A percentile compares a stretch with the other conserved stretches of the same genome.
Conservation (phyloP, 352 stramenopile species). For the Globisporangium splendens region DNA sequence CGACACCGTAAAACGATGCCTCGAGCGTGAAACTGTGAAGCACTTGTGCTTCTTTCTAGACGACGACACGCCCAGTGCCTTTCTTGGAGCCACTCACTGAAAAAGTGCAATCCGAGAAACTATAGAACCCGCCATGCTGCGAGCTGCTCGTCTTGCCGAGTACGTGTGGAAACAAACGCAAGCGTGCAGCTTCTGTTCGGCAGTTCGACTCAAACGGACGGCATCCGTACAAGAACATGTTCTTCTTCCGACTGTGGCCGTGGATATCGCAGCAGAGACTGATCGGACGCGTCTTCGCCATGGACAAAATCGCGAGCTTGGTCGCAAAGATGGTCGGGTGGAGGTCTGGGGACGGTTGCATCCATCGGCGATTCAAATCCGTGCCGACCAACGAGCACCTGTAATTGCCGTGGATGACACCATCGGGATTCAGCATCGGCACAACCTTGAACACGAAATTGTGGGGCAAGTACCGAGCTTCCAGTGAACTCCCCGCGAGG, state of each 20-base stretch:
- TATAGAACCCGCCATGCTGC: slow-evolving; percentile 47
- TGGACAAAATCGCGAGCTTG: slow-evolving; percentile 69
- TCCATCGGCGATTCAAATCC: slow-evolving; percentile 86
- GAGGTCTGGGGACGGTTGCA: slow-evolving; percentile 39
- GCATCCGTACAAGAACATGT: slow-evolving; percentile 88
- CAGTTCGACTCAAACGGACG: slow-evolving; percentile 36
- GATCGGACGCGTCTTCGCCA: slow-evolving; percentile 41
- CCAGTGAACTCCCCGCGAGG: slow-evolving; percentile 63
- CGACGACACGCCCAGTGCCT: slow-evolving; percentile 58
- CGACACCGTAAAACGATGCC: slow-evolving; percentile 68
- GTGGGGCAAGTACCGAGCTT: slow-evolving; percentile 70
- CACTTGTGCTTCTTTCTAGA: slow-evolving; percentile 60
- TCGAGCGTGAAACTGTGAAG: slow-evolving; percentile 82
- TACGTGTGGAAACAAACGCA: slow-evolving; percentile 73
- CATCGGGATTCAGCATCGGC: slow-evolving; percentile 93
- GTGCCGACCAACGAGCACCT: slow-evolving; percentile 80
- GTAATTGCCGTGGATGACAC: slow-evolving; percentile 92
- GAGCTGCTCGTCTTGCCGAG: slow-evolving; percentile 49
- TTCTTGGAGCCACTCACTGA: slow-evolving; percentile 56
- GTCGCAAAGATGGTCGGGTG: slow-evolving; percentile 77
- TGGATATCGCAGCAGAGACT: slow-evolving; percentile 87
- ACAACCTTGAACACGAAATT: slow-evolving; percentile 90
- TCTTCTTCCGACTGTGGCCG: slow-evolving; percentile 85
- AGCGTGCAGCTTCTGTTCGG: slow-evolving; percentile 39
- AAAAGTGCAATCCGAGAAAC: slow-evolving; percentile 69